phyloP scores from a whole-genome alignment of 2,329 filamentous ascomycete genomes.

The Emericellopsis atlantica region DNA sequence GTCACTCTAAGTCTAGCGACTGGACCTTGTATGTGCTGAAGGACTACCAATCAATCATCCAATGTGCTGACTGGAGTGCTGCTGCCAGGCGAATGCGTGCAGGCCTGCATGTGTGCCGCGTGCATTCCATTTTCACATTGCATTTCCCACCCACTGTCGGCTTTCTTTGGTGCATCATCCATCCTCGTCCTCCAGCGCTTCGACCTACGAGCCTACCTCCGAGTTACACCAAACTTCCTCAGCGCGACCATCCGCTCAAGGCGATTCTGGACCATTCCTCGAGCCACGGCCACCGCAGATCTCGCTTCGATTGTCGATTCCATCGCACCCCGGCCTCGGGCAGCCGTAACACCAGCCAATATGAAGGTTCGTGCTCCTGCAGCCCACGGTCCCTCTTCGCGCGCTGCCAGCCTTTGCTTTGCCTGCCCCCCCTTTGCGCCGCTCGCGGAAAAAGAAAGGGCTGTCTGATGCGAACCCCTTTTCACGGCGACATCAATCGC shows the following conservation, averaged over 20 bases:
- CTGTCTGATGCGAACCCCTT: too few relatives aligned
- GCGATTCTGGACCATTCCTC: background rate
- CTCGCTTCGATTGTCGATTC: constrained; percentile 1
- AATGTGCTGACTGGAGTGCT: too few relatives aligned
- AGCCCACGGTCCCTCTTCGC: background rate
- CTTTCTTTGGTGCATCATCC: background rate
- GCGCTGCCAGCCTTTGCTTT: background rate
- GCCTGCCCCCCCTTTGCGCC: background rate
- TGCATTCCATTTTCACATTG: too few relatives aligned
- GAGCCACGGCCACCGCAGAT: background rate
- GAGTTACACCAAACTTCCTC: background rate
- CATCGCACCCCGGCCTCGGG: background rate
- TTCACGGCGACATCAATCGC: too few relatives aligned
- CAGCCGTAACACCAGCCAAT: background rate
- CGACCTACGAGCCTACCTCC: background rate
- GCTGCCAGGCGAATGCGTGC: too few relatives aligned
- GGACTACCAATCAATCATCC: too few relatives aligned
- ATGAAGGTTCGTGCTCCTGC: constrained; percentile 1
- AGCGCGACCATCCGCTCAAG: background rate
- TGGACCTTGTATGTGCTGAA: too few relatives aligned
- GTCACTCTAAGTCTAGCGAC: too few relatives aligned
- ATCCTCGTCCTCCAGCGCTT: background rate
- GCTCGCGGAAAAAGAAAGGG: too few relatives aligned
- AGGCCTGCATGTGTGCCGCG: too few relatives aligned
- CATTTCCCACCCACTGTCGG: background rate